Evolutionary conservation across 129 eudicot species (phyloP).

Genomic region (Centella asiatica): DNA sequence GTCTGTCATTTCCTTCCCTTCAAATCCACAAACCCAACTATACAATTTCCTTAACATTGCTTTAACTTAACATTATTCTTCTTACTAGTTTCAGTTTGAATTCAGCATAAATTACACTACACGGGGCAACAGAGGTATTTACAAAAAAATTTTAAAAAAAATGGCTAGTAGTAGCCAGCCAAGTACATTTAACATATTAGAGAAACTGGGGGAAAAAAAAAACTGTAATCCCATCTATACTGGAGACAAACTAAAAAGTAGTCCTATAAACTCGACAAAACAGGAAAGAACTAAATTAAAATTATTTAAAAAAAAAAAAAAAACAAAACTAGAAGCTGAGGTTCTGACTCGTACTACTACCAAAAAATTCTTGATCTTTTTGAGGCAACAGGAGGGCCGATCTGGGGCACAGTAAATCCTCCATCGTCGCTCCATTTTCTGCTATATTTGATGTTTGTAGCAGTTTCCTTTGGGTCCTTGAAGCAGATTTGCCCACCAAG

Average conservation of each 20-base stretch:
- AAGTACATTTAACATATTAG: not conserved
- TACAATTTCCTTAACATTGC: not conserved
- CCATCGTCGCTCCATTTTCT: conserved; percentile 29
- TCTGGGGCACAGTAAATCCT: conserved; percentile 47
- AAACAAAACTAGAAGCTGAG: not conserved
- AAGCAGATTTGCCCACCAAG: conserved; percentile 29
- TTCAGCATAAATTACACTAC: not conserved
- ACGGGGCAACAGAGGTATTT: not conserved
- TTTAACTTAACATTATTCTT: not conserved
- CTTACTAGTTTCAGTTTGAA: not conserved
- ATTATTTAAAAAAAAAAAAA: too few relatives aligned
- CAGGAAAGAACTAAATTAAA: too few relatives aligned
- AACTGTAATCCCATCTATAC: not conserved
- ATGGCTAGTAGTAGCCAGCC: not conserved
- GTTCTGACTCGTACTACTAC: conserved; percentile 4
- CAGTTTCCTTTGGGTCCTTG: conserved; percentile 19
- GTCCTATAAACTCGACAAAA: not conserved
- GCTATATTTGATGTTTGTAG: conserved; percentile 20
- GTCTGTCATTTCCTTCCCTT: not conserved
- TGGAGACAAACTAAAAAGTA: not conserved
- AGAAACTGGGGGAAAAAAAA: not conserved
- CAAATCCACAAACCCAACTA: too few relatives aligned
- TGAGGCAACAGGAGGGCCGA: conserved; percentile 17
- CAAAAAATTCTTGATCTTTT: conserved; percentile 16
- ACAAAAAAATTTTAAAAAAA: not conserved